These are phyloP conservation scores for Puccinia polysora DNA, from an alignment of 1,284 basidiomycete genomes.

Conservation along the genomic window DNA sequence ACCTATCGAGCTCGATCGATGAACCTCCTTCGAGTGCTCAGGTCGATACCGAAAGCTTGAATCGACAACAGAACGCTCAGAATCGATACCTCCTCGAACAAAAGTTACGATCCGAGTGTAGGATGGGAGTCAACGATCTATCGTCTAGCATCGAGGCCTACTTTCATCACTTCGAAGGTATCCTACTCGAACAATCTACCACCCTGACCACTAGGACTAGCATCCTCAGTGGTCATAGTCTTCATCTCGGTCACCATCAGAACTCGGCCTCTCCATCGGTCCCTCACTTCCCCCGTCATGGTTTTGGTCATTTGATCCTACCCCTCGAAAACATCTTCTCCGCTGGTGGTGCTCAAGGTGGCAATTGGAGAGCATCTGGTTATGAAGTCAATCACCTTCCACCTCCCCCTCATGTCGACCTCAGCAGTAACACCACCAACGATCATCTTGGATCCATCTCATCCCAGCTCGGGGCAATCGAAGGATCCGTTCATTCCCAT, in stretches of 20 bases:
- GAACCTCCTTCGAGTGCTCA: slow-evolving; percentile 50
- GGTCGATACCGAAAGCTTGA: slow-evolving; percentile 48
- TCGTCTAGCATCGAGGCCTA: slow-evolving; percentile 33
- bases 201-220: background rate
- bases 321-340: slow-evolving; percentile 30
- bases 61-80: slow-evolving; percentile 44
- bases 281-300: slow-evolving; percentile 28
- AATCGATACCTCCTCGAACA: slow-evolving; percentile 28
- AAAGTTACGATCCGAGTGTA: slow-evolving; percentile 40
- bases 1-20: slow-evolving; percentile 56
- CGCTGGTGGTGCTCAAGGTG: slow-evolving; percentile 30
- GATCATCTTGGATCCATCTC: slow-evolving; percentile 14
- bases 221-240: background rate
- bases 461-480: no score
- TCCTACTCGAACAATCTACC: slow-evolving; percentile 3
- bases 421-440: no score
- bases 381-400: no score
- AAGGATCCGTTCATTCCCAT: background rate
- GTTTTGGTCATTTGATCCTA: slow-evolving; percentile 21
- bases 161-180: slow-evolving; percentile 35
- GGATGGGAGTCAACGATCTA: slow-evolving; percentile 36
- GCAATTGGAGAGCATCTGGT: slow-evolving; percentile 38
- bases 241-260: no score
- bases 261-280: background rate
- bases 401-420: background rate